phyloP scores from a whole-genome alignment of 2,329 filamentous ascomycete species.

The Penicillium rolfsii region DNA sequence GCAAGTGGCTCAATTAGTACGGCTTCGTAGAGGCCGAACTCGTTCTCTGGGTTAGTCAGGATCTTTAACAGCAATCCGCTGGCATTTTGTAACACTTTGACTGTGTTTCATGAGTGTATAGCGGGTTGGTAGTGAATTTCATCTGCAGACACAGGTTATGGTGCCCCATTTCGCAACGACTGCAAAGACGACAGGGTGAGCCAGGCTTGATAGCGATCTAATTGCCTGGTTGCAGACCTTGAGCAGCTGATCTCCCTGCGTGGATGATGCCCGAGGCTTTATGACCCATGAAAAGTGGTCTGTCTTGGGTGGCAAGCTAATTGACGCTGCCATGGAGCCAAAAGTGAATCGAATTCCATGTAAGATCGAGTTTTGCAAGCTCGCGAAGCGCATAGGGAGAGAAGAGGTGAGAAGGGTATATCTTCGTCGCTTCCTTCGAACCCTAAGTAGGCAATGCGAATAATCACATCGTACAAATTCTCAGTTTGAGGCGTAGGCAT shows the following conservation, averaged over 20 bases:
- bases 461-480: constrained; percentile 46
- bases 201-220: constrained; percentile 45
- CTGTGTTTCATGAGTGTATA: constrained; percentile 44
- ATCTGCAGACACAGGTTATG: constrained; percentile 50
- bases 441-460: constrained; percentile 50
- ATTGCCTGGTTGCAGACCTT: constrained; percentile 35
- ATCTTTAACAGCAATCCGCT: constrained; percentile 48
- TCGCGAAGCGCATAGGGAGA: background rate
- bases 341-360: constrained; percentile 40
- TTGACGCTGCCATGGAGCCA: constrained; percentile 46
- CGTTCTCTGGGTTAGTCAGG: constrained; percentile 18
- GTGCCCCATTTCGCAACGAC: constrained; percentile 41
- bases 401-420: background rate
- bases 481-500: constrained; percentile 41
- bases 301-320: constrained; percentile 30
- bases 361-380: background rate
- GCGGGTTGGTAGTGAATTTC: constrained; percentile 47
- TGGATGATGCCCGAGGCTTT: constrained; percentile 40
- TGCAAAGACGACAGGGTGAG: constrained; percentile 42
- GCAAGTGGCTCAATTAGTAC: constrained; percentile 54
- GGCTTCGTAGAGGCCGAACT: constrained; percentile 27
- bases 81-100: constrained; percentile 45
- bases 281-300: constrained; percentile 41
- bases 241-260: constrained; percentile 34
- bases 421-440: constrained; percentile 50